A percentile compares a stretch with the other conserved stretches of the same genome.
Evolutionary conservation across 305 asterid genomes (phyloP).

Genomic region (Solanum chacoense): DNA sequence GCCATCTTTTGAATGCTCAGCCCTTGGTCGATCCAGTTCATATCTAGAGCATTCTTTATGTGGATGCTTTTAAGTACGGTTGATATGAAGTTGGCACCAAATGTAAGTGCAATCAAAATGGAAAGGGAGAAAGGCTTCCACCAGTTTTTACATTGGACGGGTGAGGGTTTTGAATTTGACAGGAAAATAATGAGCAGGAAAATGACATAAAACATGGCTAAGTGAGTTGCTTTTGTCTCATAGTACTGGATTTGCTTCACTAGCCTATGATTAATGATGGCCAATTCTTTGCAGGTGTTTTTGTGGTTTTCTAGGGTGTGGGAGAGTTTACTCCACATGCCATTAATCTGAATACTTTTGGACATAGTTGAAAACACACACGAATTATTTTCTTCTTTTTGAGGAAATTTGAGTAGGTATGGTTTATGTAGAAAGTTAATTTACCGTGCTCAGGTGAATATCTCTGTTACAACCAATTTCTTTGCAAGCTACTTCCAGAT

Average conservation of each 20-base stretch:
- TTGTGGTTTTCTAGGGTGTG: neutral
- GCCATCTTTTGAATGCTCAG: conserved; percentile 10
- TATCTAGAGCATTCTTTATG: conserved; percentile 10
- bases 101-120: conserved; percentile 1
- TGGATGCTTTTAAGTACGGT: conserved; percentile 8
- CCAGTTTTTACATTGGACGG: conserved; percentile 7
- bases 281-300: conserved; percentile 6
- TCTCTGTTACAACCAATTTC: neutral
- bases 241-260: conserved; percentile 14
- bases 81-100: conserved; percentile 11
- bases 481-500: neutral
- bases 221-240: conserved; percentile 13
- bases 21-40: conserved; percentile 10
- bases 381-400: neutral
- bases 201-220: conserved; percentile 15
- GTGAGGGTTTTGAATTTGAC: conserved; percentile 7
- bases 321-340: conserved; percentile 3
- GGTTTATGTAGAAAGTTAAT: neutral
- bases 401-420: neutral
- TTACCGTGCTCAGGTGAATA: neutral
- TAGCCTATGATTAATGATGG: conserved; percentile 1
- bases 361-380: neutral
- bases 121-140: conserved; percentile 22
- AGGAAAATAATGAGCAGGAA: conserved; percentile 10
- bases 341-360: neutral